These are phyloP conservation scores for Phytophthora citricola DNA, from an alignment of 352 stramenopile species.

Conservation along the genomic window DNA sequence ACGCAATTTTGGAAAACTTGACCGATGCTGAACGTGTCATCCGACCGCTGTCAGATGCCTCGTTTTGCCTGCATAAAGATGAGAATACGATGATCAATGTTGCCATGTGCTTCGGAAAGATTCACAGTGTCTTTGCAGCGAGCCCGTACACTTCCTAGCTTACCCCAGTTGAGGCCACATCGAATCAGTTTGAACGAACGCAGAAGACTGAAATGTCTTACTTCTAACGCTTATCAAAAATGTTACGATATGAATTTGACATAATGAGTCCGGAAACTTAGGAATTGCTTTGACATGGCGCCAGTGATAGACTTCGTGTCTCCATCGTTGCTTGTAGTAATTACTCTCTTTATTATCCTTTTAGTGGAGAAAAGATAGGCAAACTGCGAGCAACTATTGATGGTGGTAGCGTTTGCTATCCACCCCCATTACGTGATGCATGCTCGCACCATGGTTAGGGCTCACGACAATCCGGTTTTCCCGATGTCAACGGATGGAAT, in stretches of 20 bases:
- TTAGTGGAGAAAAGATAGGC: constrained; percentile 12
- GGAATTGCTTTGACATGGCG: no score
- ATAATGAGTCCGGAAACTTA: no score
- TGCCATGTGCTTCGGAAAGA: constrained; percentile 1
- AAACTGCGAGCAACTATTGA: constrained; percentile 15
- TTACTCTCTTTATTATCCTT: no score
- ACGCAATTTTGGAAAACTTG: background rate
- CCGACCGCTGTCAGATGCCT: background rate
- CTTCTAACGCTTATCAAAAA: no score
- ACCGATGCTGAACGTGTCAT: background rate
- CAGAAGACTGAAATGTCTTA: no score
- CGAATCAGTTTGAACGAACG: no score
- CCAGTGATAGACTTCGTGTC: no score
- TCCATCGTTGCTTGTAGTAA: no score
- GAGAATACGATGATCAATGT: background rate
- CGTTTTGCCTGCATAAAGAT: background rate
- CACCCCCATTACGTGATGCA: constrained; percentile 1
- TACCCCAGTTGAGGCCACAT: background rate
- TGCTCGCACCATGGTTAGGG: background rate
- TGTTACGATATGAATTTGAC: no score
- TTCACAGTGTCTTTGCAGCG: constrained; percentile 9
- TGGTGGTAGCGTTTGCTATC: constrained; percentile 13
- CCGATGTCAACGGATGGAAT: background rate
- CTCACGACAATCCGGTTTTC: constrained; percentile 5
- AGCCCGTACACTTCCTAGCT: background rate